Conservation (phyloP, 192 early-diverging fungal genomes). For the Linnemannia schmuckeri region DNA sequence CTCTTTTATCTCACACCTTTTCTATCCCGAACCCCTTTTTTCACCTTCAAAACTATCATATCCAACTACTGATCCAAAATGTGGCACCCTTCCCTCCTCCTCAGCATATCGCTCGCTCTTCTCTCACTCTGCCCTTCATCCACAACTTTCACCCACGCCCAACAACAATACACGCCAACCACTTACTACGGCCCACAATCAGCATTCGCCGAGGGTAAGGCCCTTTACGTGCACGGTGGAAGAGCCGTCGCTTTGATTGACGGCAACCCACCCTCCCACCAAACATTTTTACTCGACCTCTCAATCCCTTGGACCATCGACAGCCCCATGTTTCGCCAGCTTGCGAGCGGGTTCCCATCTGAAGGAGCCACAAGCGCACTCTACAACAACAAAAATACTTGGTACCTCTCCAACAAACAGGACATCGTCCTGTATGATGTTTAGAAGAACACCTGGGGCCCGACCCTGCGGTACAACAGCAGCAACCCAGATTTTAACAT, state of each 20-base stretch:
- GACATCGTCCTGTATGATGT: neutral
- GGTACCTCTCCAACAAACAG: neutral
- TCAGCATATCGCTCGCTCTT: neutral
- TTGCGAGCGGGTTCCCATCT: neutral
- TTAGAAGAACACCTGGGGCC: neutral
- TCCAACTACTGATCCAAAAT: neutral
- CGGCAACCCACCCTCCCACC: neutral
- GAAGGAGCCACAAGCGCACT: neutral
- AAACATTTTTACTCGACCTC: constrained; percentile 30
- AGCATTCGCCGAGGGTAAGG: constrained; percentile 15
- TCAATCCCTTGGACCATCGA: constrained; percentile 10
- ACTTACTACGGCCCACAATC: neutral
- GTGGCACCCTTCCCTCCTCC: neutral
- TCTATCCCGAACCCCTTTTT: neutral
- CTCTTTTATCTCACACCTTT: neutral
- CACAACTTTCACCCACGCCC: neutral
- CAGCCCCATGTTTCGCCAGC: neutral
- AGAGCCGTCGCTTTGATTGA: neutral
- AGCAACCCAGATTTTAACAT: neutral
- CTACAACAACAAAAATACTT: constrained; percentile 1
- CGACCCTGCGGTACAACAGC: neutral
- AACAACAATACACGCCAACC: constrained; percentile 9
- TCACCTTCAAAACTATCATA: neutral
- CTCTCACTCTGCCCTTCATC: neutral
- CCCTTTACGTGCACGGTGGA: constrained; percentile 20